Evolutionary conservation across 2,329 filamentous ascomycete species (phyloP).

Genomic region (Pseudogymnoascus sp.): DNA sequence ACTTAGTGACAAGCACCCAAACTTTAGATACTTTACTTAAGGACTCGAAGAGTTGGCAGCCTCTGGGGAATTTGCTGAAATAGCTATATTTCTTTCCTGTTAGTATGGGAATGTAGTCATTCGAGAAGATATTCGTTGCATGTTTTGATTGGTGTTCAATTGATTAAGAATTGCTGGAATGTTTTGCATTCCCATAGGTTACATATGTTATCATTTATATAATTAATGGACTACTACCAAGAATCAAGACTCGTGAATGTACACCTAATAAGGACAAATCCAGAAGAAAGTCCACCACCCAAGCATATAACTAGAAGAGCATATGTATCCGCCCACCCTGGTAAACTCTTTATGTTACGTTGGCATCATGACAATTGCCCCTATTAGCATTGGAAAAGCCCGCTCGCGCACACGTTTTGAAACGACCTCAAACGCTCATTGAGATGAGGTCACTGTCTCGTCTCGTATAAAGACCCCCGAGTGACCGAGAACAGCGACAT

Average conservation of each 20-base stretch:
- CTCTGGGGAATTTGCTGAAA: not conserved
- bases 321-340: not conserved
- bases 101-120: not conserved
- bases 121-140: not conserved
- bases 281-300: not conserved
- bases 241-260: not conserved
- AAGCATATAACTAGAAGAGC: not conserved
- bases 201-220: not conserved
- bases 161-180: not conserved
- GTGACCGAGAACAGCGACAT: too few relatives aligned
- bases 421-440: too few relatives aligned
- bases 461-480: too few relatives aligned
- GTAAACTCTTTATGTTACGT: too few relatives aligned
- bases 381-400: too few relatives aligned
- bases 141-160: not conserved
- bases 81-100: not conserved
- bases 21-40: constrained; percentile 40
- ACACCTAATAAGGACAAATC: not conserved
- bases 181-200: not conserved
- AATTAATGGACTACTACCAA: not conserved
- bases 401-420: too few relatives aligned
- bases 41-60: not conserved
- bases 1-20: constrained; percentile 36
- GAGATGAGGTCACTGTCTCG: too few relatives aligned
- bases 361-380: too few relatives aligned